phyloP scores from a whole-genome alignment of 352 stramenopile species.

The Globisporangium megalacanthum region DNA sequence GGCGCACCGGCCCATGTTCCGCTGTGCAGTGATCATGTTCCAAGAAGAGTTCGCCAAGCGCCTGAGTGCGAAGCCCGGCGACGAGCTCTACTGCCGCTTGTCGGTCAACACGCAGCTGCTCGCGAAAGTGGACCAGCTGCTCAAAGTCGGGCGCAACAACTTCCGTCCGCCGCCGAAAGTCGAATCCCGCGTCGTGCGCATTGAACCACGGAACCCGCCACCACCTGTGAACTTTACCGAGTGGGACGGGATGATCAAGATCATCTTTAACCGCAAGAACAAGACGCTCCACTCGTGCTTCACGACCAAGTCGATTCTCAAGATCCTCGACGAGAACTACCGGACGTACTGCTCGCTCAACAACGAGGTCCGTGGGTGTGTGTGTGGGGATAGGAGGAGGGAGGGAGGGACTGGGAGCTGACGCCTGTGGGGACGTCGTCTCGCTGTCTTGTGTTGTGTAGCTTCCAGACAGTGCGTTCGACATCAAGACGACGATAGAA shows the following conservation, averaged over 20 bases:
- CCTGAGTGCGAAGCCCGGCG: conserved; percentile 95
- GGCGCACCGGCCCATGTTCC: conserved; percentile 96
- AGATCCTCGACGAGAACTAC: conserved; percentile 95
- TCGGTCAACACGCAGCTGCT: conserved; percentile 99
- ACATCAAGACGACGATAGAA: conserved; percentile 94
- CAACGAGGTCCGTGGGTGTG: conserved; percentile 43
- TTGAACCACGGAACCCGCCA: conserved; percentile 97
- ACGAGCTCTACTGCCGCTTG: conserved; percentile 97
- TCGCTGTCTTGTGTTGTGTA: conserved; percentile 11
- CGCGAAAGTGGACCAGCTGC: conserved; percentile 97
- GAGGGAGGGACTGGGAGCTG: not conserved
- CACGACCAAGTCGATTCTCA: conserved; percentile 95
- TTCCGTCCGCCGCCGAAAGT: conserved; percentile 98
- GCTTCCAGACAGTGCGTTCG: conserved; percentile 64
- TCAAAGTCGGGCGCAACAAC: conserved; percentile 99
- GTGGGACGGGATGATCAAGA: conserved; percentile 99
- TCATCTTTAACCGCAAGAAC: conserved; percentile 99
- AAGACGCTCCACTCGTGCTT: conserved; percentile 97
- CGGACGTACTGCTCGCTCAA: conserved; percentile 94
- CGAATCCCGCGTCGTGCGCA: conserved; percentile 95
- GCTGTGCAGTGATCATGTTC: conserved; percentile 99
- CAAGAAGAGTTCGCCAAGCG: conserved; percentile 98
- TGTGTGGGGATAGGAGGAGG: not conserved
- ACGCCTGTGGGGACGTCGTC: not conserved
- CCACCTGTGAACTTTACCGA: conserved; percentile 99